Evolutionary conservation across 2,329 filamentous ascomycete species (phyloP).

Genomic region (Paecilomyces variotii): DNA sequence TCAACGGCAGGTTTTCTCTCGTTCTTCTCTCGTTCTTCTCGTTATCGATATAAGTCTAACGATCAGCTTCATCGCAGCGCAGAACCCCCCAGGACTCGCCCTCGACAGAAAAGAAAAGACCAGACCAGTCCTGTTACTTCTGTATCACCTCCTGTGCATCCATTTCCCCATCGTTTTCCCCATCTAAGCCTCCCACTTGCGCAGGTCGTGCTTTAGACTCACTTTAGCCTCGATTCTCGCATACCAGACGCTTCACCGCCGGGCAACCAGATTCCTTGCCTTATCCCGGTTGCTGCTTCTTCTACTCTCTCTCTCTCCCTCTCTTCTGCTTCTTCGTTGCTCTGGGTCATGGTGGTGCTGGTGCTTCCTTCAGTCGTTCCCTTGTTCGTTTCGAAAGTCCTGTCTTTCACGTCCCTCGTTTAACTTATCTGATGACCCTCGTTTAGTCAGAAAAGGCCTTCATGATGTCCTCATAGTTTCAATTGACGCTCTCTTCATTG

Average conservation of each 20-base stretch:
- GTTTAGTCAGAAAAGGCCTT: background rate
- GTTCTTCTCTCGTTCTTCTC: background rate
- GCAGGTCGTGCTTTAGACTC: constrained; percentile 3
- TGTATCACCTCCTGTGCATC: background rate
- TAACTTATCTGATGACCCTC: background rate
- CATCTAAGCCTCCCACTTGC: background rate
- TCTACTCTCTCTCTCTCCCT: background rate
- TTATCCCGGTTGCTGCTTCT: constrained; percentile 2
- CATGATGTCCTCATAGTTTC: constrained; percentile 1
- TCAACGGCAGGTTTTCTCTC: no score
- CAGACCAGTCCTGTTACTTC: background rate
- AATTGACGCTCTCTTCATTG: constrained; percentile 3
- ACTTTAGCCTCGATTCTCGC: background rate
- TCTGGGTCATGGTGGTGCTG: background rate
- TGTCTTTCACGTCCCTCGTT: background rate
- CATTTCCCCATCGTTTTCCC: background rate
- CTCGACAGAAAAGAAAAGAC: background rate
- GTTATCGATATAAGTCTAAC: background rate
- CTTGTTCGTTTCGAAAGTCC: background rate
- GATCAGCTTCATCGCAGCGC: background rate
- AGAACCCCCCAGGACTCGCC: background rate
- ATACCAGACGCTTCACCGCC: constrained; percentile 18
- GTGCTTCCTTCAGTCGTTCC: background rate
- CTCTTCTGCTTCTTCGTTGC: background rate
- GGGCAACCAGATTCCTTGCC: constrained; percentile 19